Conservation (phyloP, 768 basidiomycete species). For the Tulasnella sp. region DNA sequence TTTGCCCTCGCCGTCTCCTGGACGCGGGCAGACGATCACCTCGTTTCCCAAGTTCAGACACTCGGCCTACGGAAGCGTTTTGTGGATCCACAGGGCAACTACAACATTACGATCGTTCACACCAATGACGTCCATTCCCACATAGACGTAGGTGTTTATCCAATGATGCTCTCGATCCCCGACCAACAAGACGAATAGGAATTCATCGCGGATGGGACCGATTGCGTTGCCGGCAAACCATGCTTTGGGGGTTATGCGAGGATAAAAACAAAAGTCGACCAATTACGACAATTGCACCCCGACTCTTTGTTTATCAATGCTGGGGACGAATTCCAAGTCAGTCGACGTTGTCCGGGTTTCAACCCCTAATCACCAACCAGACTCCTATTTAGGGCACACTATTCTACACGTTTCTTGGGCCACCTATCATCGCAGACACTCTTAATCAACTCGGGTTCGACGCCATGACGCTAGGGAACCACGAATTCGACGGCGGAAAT, state of each 20-base stretch:
- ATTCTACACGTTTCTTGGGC: constrained; percentile 36
- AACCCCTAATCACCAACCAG: not conserved
- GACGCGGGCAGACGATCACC: constrained; percentile 3
- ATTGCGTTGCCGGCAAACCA: constrained; percentile 25
- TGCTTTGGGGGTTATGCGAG: constrained; percentile 33
- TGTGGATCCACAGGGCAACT: not conserved
- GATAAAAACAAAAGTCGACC: constrained; percentile 31
- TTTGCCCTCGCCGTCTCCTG: not conserved
- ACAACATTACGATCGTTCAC: constrained; percentile 30
- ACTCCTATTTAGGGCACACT: constrained; percentile 29
- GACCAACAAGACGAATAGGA: not conserved
- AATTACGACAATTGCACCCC: constrained; percentile 25
- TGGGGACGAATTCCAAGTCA: constrained; percentile 36
- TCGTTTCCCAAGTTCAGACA: constrained; percentile 8
- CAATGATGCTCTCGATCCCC: not conserved
- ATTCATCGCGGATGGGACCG: constrained; percentile 25
- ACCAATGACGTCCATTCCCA: constrained; percentile 24
- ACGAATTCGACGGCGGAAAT: constrained; percentile 37
- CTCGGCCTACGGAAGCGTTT: constrained; percentile 1
- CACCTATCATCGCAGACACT: constrained; percentile 31
- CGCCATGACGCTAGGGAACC: constrained; percentile 37
- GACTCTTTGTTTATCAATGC: constrained; percentile 35
- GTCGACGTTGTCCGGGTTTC: not conserved
- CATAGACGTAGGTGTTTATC: constrained; percentile 23
- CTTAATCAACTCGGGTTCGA: constrained; percentile 36